phyloP scores from a whole-genome alignment of 208 protist species.

The Angomonas ambiguus region DNA sequence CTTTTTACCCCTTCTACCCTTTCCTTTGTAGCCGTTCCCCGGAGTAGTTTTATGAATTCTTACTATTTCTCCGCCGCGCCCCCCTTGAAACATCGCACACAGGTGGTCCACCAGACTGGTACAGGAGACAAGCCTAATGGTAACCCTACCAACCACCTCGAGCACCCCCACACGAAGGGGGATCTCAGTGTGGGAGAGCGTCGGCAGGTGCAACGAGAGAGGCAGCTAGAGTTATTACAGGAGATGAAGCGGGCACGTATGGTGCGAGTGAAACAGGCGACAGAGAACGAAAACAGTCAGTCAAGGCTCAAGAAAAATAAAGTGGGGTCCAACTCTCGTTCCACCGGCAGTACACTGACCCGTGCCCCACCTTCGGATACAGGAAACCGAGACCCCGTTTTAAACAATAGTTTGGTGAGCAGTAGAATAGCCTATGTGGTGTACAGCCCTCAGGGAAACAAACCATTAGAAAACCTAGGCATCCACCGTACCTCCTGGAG shows the following conservation, averaged over 20 bases:
- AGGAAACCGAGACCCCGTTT: not conserved
- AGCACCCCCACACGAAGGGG: not conserved
- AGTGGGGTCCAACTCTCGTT: too few species aligned
- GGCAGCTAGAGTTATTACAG: not conserved
- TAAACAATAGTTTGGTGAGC: not conserved
- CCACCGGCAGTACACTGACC: too few species aligned
- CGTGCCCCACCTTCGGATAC: too few species aligned
- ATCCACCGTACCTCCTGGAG: not conserved
- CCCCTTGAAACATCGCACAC: not conserved
- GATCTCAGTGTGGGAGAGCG: slow-evolving; percentile 6
- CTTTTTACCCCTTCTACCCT: not conserved
- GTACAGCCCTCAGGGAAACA: slow-evolving; percentile 74
- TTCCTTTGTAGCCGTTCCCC: not conserved
- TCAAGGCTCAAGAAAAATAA: too few species aligned
- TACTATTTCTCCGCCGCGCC: not conserved
- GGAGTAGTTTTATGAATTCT: not conserved
- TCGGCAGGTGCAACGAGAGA: slow-evolving; percentile 1
- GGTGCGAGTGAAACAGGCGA: not conserved
- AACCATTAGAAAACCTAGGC: slow-evolving; percentile 45
- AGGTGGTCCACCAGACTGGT: not conserved
- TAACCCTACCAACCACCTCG: not conserved
- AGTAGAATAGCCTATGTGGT: slow-evolving; percentile 35
- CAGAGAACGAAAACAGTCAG: too few species aligned
- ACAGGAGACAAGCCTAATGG: not conserved
- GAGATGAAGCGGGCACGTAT: not conserved